phyloP scores from a whole-genome alignment of 164 flowering plant genomes.

The Cinnamomum micranthum region DNA sequence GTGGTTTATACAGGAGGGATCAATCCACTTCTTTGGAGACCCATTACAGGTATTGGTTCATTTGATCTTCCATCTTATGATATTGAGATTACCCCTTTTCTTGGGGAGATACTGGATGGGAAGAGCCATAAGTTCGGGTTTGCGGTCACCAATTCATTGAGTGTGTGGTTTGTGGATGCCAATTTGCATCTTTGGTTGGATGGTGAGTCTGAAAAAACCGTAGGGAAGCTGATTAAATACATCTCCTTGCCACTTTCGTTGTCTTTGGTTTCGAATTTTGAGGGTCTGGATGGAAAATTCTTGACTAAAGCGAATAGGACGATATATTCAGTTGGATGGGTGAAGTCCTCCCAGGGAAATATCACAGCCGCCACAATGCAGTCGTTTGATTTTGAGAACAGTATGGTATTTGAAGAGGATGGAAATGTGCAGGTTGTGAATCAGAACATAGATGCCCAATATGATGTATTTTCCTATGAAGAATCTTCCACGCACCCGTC shows the following conservation, averaged over 20 bases:
- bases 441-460: conserved; percentile 48
- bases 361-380: conserved; percentile 45
- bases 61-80: conserved; percentile 86
- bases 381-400: conserved; percentile 41
- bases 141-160: conserved; percentile 69
- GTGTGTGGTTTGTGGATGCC: conserved; percentile 83
- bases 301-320: conserved; percentile 38
- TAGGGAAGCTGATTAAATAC: conserved; percentile 41
- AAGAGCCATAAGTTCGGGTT: conserved; percentile 54
- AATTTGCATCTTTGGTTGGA: conserved; percentile 96
- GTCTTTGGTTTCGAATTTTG: conserved; percentile 31
- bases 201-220: conserved; percentile 27
- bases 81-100: conserved; percentile 78
- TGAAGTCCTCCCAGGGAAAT: conserved; percentile 69
- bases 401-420: conserved; percentile 48
- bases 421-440: conserved; percentile 62
- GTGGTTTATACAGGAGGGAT: conserved; percentile 86
- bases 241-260: conserved; percentile 20
- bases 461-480: conserved; percentile 21
- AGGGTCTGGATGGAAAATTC: conserved; percentile 63
- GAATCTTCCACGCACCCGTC: conserved; percentile 11
- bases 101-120: conserved; percentile 68
- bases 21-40: conserved; percentile 88
- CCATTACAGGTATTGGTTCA: conserved; percentile 82
- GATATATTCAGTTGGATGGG: conserved; percentile 59